Base-by-base conservation (phyloP, 2,329 filamentous ascomycete species). In the Cercospora berteroae region DNA sequence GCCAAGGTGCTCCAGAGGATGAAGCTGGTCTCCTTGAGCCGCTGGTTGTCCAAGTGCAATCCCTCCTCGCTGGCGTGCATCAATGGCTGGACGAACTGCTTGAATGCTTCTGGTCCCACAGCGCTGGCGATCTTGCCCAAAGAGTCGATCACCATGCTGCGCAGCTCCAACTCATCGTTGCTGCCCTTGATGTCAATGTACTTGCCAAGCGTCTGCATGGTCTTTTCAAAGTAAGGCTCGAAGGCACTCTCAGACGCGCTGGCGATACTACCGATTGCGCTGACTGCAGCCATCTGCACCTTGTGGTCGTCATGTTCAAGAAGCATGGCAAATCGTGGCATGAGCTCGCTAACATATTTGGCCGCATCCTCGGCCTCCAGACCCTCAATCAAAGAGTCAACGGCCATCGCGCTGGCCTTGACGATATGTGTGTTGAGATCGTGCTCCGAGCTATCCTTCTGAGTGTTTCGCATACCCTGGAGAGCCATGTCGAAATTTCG, bases 1-100 rank as follows among this genome's bases (percentile, higher is more conserved):
- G 94, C 91, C 77, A 99, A 89, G 48, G 92, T 93, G 72, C 92
- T 93, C 94, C 95, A 99, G 64, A 99, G 86, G 70, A 98, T 96
- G 82, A 97, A 99, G 78, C 93, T 97, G 69, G 93, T 97, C 84
- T 99, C 95, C 80, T 93, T 92, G 61, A 98, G 88, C 66, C 94
- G 88, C 50, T 94, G 91, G 81, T 97, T 94, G 74, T 93, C 94
- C 2, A 99, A 88, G 74, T 90, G 85, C 2, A 98, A 86, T 64
- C 91, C 94, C 80, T 97, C 94, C 81, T 97, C 94, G 72, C 92
- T 97, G 13, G 94, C 90, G 75, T 90, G 86, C 91, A 99, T 97
- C 67, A 98, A 85, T 50, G 93, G 92, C 77, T 91, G 85, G 39
- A 98, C 94, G 77, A 94, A 98, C 13, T 91, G 92, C 83, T 96